Evolutionary conservation across 768 basidiomycete species (phyloP), one percentile per base, ranked within the genome.

Genomic region (Agaricus bisporus): DNA sequence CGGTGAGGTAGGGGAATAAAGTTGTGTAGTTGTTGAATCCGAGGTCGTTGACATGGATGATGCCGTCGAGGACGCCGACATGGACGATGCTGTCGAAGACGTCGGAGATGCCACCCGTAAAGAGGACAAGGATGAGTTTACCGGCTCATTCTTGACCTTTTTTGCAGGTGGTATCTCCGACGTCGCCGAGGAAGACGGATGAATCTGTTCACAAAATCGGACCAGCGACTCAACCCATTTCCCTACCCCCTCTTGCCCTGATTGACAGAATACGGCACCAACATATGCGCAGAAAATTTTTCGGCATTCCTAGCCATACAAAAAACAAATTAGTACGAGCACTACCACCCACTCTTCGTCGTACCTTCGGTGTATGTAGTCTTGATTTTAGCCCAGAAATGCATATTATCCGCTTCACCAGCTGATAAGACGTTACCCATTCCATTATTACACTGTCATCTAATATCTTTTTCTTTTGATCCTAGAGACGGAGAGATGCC

Each of bases 241-340:
- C 60, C 76, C 74, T 55, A 85, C 76, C 35, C 64, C 66, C 15
- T 68, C 63, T 56, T 78, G 66, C 39, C 85, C 86, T 59, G 70
- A 73, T 54, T 82, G 77, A 56, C 68, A 61, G 61, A 75, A 86
- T 25, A 86, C 73, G 37, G 79, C 86, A 42, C 83, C 86, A 32
- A 85, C 74, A 68, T 87, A 88, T 39, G 85, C 80, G 59, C 77
- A 71, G 63, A 88, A 86, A 17, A 88, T 68, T 15, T 72, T 63
- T 32, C 72, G 73, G 5, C 75, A 74, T 70, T 86, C 82, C 82
- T 85, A 57, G 12, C 8, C 45, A 54, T 56, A 63, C 38, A 48
- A 7, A 28, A 15, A 57, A 48, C 49, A 51, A 60, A 36, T 61
- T 28, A 50, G 47, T 47, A 46, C 11, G 41, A 46, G 42, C 28